These are phyloP conservation scores for Diplodia sapinea DNA, from an alignment of 2,329 filamentous ascomycete species.

Conservation along the genomic window DNA sequence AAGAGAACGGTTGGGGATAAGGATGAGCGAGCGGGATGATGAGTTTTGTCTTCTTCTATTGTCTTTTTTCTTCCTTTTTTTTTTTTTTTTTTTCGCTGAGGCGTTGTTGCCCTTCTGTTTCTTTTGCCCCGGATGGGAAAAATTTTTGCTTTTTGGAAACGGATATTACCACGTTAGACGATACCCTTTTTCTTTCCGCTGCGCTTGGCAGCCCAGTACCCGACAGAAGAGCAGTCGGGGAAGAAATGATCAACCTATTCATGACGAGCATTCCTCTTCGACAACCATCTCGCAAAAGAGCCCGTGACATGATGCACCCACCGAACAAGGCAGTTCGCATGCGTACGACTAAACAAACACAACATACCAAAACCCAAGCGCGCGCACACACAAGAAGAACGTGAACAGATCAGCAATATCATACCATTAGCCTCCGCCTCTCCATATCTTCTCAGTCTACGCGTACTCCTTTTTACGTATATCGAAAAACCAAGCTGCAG, in stretches of 20 bases:
- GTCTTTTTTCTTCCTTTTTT: no score
- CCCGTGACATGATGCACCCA: neutral
- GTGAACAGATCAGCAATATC: neutral
- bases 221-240: neutral
- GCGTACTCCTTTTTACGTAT: neutral
- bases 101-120: no score
- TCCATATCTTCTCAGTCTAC: neutral
- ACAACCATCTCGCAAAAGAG: neutral
- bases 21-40: no score
- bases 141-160: neutral
- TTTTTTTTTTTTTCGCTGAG: no score
- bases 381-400: neutral
- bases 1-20: no score
- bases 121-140: no score
- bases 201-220: neutral
- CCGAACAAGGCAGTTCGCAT: neutral
- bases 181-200: neutral
- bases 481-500: neutral
- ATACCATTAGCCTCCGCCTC: neutral
- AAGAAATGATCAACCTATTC: neutral
- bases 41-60: no score
- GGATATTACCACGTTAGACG: neutral
- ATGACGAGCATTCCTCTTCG: neutral
- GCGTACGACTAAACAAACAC: neutral
- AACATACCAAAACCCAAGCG: neutral